phyloP scores from a whole-genome alignment of 2,329 filamentous ascomycete species.

The Fusarium sp. region DNA sequence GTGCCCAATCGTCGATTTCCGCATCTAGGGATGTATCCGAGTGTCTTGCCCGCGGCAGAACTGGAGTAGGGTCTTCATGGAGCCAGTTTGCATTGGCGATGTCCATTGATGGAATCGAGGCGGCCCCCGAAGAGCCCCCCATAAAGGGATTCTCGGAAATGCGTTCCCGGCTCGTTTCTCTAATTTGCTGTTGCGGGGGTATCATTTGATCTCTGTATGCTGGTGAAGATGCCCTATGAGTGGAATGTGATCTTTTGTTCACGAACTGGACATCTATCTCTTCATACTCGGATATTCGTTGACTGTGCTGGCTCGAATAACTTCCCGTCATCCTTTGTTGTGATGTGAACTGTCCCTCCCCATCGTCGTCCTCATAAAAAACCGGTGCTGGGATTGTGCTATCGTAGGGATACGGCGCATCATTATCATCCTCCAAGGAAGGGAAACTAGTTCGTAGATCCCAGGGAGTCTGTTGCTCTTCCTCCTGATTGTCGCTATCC shows the following conservation, averaged over 20 bases:
- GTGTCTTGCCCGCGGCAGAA: conserved; percentile 15
- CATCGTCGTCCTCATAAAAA: conserved; percentile 21
- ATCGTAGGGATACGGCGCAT: conserved; percentile 41
- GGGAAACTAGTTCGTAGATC: conserved; percentile 31
- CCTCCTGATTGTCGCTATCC: conserved; percentile 21
- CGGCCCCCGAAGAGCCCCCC: conserved; percentile 18
- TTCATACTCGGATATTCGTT: conserved; percentile 13
- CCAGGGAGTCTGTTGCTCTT: conserved; percentile 11
- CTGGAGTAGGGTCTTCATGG: conserved; percentile 4
- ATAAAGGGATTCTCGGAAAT: conserved; percentile 37
- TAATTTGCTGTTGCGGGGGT: not conserved
- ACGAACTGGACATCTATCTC: not conserved
- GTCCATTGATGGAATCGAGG: conserved; percentile 24
- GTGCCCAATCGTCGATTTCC: conserved; percentile 33
- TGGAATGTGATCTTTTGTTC: not conserved
- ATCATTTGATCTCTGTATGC: not conserved
- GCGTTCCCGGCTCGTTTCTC: conserved; percentile 12
- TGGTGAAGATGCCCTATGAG: not conserved
- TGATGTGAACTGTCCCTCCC: not conserved
- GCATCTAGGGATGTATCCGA: conserved; percentile 33
- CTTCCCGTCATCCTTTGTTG: not conserved
- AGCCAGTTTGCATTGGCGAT: conserved; percentile 32
- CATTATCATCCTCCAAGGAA: conserved; percentile 22
- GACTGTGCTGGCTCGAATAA: conserved; percentile 8
- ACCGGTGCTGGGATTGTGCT: conserved; percentile 34